Evolutionary conservation across 208 protist species (phyloP), one percentile per base, ranked within the genome.

Genomic region (Trypanosoma avium): DNA sequence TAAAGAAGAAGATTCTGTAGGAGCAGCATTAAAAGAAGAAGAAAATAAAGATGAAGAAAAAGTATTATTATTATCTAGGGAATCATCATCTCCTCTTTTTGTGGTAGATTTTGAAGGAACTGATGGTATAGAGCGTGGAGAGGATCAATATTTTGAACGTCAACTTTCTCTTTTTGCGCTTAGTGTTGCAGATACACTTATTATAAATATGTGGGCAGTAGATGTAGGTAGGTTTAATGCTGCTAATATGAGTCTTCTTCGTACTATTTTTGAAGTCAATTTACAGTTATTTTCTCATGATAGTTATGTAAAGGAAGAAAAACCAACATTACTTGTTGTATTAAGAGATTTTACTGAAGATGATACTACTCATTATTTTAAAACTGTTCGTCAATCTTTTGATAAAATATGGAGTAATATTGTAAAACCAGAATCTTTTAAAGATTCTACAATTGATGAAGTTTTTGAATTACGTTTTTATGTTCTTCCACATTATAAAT

Each of bases 101-200:
- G 92, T 99, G 15, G 50, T 99, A 19, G 98, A 99, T 66, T 97
- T 99, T 58, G 98, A 99, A 56, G 98, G 98, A 64, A 98, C 97
- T 3, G 98, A 99, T 70, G 88, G 91, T 48, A 72, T 97, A 49
- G 98, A 99, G 75, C 86, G 97, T 22, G 97, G 97, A 29, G 97
- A 99, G 69, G 88, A 98, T 64, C 92, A 95, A 55, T 90, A 79
- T 50, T 98, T 99, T 70, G 98, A 99, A 77, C 88, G 96, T 36
- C 97, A 99, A 68, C 89, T 96, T 17, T 97, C 96, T 9, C 90
- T 99, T 29, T 99, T 99, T 76, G 97, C 97, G 7, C 79, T 99
- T 17, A 94, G 95, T 35, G 61, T 99, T 12, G 88, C 96, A 0
- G 97, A 99, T 61, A 96, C 97, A 7, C 86, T 99, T 21, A 93